Percentiles rank a stretch among this genome's conserved stretches.
Evolutionary conservation across 1,284 basidiomycete species (phyloP).

Genomic region (Cryptococcus sp.): DNA sequence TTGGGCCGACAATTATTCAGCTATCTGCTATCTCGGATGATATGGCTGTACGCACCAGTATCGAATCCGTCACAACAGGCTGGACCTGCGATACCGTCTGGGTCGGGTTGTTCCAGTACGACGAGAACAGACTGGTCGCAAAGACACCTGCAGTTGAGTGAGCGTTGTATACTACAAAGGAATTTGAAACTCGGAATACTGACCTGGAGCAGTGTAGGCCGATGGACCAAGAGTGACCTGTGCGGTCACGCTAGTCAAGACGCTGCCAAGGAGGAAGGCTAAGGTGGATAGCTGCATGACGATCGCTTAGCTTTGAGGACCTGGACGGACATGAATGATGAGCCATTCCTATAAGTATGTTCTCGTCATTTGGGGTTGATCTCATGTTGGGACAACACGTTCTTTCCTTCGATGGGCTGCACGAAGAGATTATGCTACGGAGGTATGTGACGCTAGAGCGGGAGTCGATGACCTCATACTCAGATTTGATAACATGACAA

Average conservation of each 20-base stretch:
- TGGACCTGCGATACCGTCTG: constrained; percentile 67
- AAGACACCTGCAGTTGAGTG: constrained; percentile 25
- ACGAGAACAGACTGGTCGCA: constrained; percentile 39
- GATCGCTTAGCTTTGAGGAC: too few species aligned
- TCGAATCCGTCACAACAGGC: constrained; percentile 68
- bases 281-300: neutral
- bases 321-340: too few species aligned
- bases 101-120: constrained; percentile 70
- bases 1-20: neutral
- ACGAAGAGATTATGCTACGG: too few species aligned
- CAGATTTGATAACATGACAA: too few species aligned
- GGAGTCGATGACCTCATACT: too few species aligned
- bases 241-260: neutral
- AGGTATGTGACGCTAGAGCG: too few species aligned
- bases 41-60: constrained; percentile 36
- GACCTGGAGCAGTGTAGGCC: neutral
- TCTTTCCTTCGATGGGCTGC: too few species aligned
- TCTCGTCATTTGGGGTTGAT: too few species aligned
- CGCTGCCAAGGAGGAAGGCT: neutral
- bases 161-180: too few species aligned
- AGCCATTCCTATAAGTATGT: too few species aligned
- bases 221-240: neutral
- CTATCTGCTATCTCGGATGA: neutral
- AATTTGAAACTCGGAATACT: too few species aligned
- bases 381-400: too few species aligned